Evolutionary conservation across 2,329 filamentous ascomycete species (phyloP).

Genomic region (Nigrospora oryzae): DNA sequence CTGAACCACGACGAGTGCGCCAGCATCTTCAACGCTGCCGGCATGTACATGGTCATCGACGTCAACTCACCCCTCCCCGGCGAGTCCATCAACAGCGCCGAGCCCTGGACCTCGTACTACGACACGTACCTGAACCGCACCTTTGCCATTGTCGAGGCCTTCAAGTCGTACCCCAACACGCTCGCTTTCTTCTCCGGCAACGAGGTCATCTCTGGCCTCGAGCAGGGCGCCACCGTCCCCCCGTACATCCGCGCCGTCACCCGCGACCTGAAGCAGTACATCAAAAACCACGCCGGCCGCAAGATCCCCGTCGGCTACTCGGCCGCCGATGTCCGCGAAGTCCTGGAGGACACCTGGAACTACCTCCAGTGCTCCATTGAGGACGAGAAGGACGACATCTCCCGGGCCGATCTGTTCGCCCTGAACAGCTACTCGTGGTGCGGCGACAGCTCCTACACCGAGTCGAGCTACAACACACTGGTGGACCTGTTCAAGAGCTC

Average conservation of each 20-base stretch:
- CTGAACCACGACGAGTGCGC: slow-evolving; percentile 60
- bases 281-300: slow-evolving; percentile 61
- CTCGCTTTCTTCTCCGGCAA: slow-evolving; percentile 40
- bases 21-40: slow-evolving; percentile 59
- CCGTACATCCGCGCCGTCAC: slow-evolving; percentile 70
- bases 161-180: slow-evolving; percentile 59
- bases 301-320: slow-evolving; percentile 72
- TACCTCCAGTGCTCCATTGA: slow-evolving; percentile 62
- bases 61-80: slow-evolving; percentile 57
- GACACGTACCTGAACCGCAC: slow-evolving; percentile 54
- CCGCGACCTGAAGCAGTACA: slow-evolving; percentile 74
- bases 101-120: slow-evolving; percentile 54
- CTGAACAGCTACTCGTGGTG: slow-evolving; percentile 75
- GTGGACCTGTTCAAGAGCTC: slow-evolving; percentile 56
- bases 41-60: slow-evolving; percentile 62
- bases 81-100: slow-evolving; percentile 44
- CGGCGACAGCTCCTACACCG: slow-evolving; percentile 52
- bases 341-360: slow-evolving; percentile 67
- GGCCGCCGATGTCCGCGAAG: slow-evolving; percentile 66
- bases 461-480: slow-evolving; percentile 54
- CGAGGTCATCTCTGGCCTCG: slow-evolving; percentile 45
- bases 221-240: slow-evolving; percentile 51
- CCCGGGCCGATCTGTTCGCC: slow-evolving; percentile 66
- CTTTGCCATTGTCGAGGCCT: slow-evolving; percentile 59
- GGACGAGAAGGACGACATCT: slow-evolving; percentile 47